phyloP scores from a whole-genome alignment of 352 stramenopile species.

The Aphanomyces invadans region DNA sequence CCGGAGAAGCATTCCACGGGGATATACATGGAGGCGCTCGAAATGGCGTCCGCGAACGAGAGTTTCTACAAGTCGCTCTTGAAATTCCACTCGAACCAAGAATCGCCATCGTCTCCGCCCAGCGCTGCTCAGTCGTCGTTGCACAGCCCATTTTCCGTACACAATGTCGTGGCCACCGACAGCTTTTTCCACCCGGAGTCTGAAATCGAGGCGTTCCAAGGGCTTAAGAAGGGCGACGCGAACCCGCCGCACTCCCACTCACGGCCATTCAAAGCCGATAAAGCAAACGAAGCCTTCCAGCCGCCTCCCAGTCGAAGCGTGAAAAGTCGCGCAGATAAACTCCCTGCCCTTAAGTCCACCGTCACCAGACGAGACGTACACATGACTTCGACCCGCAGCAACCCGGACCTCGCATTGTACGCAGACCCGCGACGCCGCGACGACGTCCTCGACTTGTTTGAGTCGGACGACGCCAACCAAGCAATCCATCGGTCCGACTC shows the following conservation, averaged over 20 bases:
- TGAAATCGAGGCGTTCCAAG: conserved; percentile 62
- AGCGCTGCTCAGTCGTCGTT: not conserved
- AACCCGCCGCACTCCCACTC: not conserved
- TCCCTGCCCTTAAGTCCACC: not conserved
- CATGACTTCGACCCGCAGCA: conserved; percentile 41
- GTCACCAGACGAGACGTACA: not conserved
- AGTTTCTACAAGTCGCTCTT: conserved; percentile 7
- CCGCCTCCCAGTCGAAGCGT: conserved; percentile 4
- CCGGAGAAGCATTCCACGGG: conserved; percentile 7
- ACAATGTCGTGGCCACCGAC: conserved; percentile 31
- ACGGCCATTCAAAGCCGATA: not conserved
- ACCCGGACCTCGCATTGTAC: conserved; percentile 36
- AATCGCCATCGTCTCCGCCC: not conserved
- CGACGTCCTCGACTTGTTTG: conserved; percentile 41
- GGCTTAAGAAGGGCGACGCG: conserved; percentile 28
- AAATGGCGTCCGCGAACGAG: not conserved
- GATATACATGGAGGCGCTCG: conserved; percentile 14
- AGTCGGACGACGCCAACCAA: not conserved
- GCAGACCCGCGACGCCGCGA: conserved; percentile 43
- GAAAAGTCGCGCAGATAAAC: not conserved
- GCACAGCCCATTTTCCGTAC: conserved; percentile 20
- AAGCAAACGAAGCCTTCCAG: not conserved
- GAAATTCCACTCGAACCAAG: conserved; percentile 15
- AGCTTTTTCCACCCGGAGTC: conserved; percentile 72
- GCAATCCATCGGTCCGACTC: conserved; percentile 12